Percentiles rank a stretch among this genome's conserved stretches.
These are phyloP conservation scores for Populus pruinosa DNA, from an alignment of 345 rosid genomes.

Conservation along the genomic window DNA sequence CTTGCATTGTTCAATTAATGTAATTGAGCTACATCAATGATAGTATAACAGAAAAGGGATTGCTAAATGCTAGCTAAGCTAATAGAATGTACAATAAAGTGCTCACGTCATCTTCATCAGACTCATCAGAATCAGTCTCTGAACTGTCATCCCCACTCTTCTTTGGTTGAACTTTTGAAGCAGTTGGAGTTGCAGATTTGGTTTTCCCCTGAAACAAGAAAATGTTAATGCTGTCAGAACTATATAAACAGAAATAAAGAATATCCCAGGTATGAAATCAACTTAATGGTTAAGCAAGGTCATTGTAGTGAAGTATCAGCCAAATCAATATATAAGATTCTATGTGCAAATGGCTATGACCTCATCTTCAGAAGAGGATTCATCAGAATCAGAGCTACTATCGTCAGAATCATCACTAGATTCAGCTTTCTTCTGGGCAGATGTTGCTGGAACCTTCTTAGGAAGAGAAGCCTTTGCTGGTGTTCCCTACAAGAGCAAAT, in stretches of 20 bases:
- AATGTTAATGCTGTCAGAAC: too few relatives aligned
- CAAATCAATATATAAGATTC: too few relatives aligned
- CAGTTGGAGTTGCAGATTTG: neutral
- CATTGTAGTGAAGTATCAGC: too few relatives aligned
- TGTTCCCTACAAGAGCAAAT: neutral
- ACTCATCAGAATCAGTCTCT: neutral
- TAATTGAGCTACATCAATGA: too few relatives aligned
- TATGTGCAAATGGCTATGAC: neutral
- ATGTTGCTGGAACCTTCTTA: conserved; percentile 10
- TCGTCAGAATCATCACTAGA: conserved; percentile 41
- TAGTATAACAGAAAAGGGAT: too few relatives aligned
- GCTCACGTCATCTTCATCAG: neutral
- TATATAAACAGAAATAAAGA: too few relatives aligned
- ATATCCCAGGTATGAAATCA: too few relatives aligned
- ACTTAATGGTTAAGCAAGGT: too few relatives aligned
- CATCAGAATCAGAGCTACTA: conserved; percentile 8
- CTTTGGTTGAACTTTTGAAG: neutral
- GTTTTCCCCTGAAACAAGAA: neutral
- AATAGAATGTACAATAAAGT: too few relatives aligned
- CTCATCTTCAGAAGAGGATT: neutral
- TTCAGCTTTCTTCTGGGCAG: conserved; percentile 22
- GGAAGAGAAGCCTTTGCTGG: conserved; percentile 6
- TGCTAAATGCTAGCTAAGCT: too few relatives aligned
- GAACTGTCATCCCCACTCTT: neutral
- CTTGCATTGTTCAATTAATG: too few relatives aligned